phyloP scores from a whole-genome alignment of 768 basidiomycete genomes.

The Collybiopsis confluens region DNA sequence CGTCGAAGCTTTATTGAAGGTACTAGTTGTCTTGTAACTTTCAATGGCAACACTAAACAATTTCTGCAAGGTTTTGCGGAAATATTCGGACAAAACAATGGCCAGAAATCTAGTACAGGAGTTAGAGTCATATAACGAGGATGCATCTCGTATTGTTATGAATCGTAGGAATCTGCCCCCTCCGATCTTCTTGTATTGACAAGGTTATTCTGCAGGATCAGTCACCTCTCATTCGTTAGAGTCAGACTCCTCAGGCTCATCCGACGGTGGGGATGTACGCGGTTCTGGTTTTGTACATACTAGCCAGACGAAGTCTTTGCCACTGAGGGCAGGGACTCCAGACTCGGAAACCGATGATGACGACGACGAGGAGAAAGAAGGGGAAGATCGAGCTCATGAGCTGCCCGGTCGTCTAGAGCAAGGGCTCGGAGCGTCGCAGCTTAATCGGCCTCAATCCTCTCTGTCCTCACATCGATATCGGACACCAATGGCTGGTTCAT shows the following conservation, averaged over 20 bases:
- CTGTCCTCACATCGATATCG: conserved; percentile 74
- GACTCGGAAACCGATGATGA: conserved; percentile 14
- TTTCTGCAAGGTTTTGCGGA: conserved; percentile 62
- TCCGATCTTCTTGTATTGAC: neutral
- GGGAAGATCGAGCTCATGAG: conserved; percentile 44
- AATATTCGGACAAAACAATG: conserved; percentile 79
- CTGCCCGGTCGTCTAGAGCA: conserved; percentile 28
- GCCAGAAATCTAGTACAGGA: conserved; percentile 75
- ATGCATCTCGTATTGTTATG: conserved; percentile 57
- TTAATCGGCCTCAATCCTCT: conserved; percentile 69
- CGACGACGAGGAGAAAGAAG: conserved; percentile 45
- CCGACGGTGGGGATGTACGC: conserved; percentile 33
- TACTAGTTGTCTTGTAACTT: conserved; percentile 21
- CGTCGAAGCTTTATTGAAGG: conserved; percentile 84
- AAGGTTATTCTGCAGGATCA: neutral
- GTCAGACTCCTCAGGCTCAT: conserved; percentile 67
- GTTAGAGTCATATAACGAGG: conserved; percentile 70
- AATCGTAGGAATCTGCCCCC: conserved; percentile 46
- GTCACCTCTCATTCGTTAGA: conserved; percentile 43
- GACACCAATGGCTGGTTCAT: conserved; percentile 66
- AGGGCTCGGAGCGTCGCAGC: conserved; percentile 28
- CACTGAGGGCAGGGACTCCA: conserved; percentile 2
- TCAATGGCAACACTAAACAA: neutral
- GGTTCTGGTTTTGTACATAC: conserved; percentile 17
- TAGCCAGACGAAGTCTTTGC: conserved; percentile 14